Evolutionary conservation across 1,139 yeast species (phyloP), one percentile per base, ranked within the genome.

Genomic region (Ashbya aceris): DNA sequence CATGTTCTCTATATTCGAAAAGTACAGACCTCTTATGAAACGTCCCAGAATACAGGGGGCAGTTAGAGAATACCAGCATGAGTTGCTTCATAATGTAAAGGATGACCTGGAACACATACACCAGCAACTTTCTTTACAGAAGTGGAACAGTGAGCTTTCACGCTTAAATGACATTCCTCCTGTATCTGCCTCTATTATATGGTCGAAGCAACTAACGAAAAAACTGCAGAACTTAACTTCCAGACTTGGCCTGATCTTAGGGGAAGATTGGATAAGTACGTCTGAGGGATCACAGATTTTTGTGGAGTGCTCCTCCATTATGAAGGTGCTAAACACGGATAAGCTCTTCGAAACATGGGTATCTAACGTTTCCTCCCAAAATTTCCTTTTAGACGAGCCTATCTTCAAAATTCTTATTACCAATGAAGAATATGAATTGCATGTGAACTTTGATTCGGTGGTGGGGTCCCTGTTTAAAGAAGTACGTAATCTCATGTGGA

Each of bases 241-340:
- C 8, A 65, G 74, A 33, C 63, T 78, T 7, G 76, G 73, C 39
- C 57, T 69, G 10, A 69, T 79, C 2, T 67, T 89, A 8, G 95
- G 96, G 0, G 55, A 67, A 10, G 82, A 79, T 27, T 89, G 96
- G 96, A 68, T 66, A 39, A 70, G 75, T 35, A 84, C 80, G 51
- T 77, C 89, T 0, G 79, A 81, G 39, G 96, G 96, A 0, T 73
- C 70, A 41, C 75, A 73, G 48, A 72, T 89, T 1, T 67, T 71
- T 11, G 59, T 68, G 1, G 84, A 77, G 45, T 69, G 77, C 11
- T 53, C 58, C 1, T 61, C 66, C 1, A 66, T 83, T 37, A 54
- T 68, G 12, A 62, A 67, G 17, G 73, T 69, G 38, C 62, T 79
- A 9, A 68, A 79, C 41, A 60, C 77, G 0, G 62, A 69, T 5